Evolutionary conservation across 352 stramenopile species (phyloP).

Genomic region (Pythium coloratum): DNA sequence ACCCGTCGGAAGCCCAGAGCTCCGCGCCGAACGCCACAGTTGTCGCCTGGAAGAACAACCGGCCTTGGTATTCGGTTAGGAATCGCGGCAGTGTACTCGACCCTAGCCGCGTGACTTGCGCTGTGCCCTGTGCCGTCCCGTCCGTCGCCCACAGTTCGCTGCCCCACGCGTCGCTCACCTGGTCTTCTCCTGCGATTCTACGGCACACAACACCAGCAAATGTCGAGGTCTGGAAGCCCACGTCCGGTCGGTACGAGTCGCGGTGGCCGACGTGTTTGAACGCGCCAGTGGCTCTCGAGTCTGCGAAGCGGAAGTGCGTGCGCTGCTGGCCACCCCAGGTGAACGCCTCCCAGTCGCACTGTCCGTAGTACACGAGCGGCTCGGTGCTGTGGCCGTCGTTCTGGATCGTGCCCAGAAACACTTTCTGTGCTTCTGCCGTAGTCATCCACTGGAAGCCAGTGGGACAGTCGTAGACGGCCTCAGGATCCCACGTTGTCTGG

Average conservation of each 20-base stretch:
- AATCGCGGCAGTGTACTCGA: slow-evolving; percentile 31
- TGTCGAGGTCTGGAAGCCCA: slow-evolving; percentile 38
- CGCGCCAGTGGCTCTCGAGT: slow-evolving; percentile 74
- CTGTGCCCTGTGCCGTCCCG: slow-evolving; percentile 62
- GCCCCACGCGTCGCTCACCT: slow-evolving; percentile 18
- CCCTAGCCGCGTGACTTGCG: slow-evolving; percentile 54
- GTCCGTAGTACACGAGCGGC: slow-evolving; percentile 70
- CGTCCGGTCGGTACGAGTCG: slow-evolving; percentile 64
- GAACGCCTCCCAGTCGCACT: slow-evolving; percentile 87
- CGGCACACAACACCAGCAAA: slow-evolving; percentile 31
- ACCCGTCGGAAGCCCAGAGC: slow-evolving; percentile 76
- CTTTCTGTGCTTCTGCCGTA: slow-evolving; percentile 55
- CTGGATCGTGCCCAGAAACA: slow-evolving; percentile 43
- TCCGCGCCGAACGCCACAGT: slow-evolving; percentile 55
- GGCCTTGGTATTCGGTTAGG: slow-evolving; percentile 39
- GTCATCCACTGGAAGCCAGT: slow-evolving; percentile 80
- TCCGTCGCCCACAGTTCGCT: slow-evolving; percentile 85
- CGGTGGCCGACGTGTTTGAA: slow-evolving; percentile 83
- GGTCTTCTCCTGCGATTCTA: background rate
- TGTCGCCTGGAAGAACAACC: slow-evolving; percentile 75
- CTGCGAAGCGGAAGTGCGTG: slow-evolving; percentile 82
- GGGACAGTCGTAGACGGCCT: slow-evolving; percentile 84
- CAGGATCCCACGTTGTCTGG: slow-evolving; percentile 57
- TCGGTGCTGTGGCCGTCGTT: slow-evolving; percentile 31
- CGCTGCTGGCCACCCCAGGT: slow-evolving; percentile 61